Percentiles rank a stretch among this genome's conserved stretches.
Conservation (phyloP, 805 yeast species). For the Candida arabinofermentans region DNA sequence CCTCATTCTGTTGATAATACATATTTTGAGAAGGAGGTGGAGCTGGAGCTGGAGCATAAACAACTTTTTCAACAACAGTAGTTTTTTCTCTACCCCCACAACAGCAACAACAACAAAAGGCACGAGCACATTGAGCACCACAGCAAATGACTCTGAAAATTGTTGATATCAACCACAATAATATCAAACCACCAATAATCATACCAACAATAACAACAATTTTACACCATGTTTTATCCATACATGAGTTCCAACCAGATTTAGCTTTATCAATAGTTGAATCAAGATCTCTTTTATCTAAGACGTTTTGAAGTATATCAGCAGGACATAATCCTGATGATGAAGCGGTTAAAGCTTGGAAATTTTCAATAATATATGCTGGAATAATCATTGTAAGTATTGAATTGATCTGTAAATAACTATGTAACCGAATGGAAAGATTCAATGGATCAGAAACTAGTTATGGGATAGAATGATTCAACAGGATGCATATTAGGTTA, state of each 20-base stretch:
- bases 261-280: constrained; percentile 9
- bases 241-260: constrained; percentile 66
- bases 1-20: constrained; percentile 26
- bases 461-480: too few relatives aligned
- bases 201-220: constrained; percentile 74
- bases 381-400: constrained; percentile 18
- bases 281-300: constrained; percentile 14
- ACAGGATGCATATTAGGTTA: too few relatives aligned
- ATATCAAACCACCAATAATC: constrained; percentile 49
- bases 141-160: constrained; percentile 54
- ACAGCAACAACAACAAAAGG: constrained; percentile 43
- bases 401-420: background rate
- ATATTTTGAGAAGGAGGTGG: constrained; percentile 22
- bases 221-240: constrained; percentile 73
- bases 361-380: constrained; percentile 15
- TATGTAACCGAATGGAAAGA: background rate
- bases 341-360: constrained; percentile 9
- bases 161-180: constrained; percentile 53
- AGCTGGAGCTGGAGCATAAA: constrained; percentile 15
- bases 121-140: constrained; percentile 49
- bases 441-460: too few relatives aligned
- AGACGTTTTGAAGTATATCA: constrained; percentile 9
- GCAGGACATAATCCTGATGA: constrained; percentile 20
- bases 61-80: constrained; percentile 8
- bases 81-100: constrained; percentile 8